Base-by-base conservation (phyloP, 352 stramenopile genomes). In the Globisporangium viniferum region DNA sequence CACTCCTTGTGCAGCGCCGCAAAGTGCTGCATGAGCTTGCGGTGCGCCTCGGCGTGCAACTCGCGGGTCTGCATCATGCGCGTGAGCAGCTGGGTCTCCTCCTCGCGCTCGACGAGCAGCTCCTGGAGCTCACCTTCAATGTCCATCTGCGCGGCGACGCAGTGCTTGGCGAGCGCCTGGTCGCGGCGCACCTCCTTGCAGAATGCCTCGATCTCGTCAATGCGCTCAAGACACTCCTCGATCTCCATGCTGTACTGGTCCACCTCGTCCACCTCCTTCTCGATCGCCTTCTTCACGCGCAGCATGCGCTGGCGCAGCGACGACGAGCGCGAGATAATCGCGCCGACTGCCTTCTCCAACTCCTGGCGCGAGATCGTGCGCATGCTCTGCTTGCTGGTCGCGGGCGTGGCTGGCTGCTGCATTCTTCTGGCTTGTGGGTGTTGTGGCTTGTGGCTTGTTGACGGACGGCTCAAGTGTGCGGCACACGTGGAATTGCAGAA, bases 1-100 rank as follows among this genome's bases (percentile, higher is more conserved):
- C 65, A 70, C 58, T 70, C 65, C 22, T 35, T 33, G 65, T 70
- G 57, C 46, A 70, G 65, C 58, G 59, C 65, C 10, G 65, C 65
- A 53, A 70, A 70, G 65, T 70, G 65, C 65, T 66, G 65, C 65
- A 70, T 59, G 56, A 70, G 65, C 65, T 70, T 70, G n/a, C 59
- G 59, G 48, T 70, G 65, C 35, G 65, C 65, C 49, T 70, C 65
- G 65, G 65, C 65, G 65, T 70, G 65, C 65, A 70, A 61, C 48
- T 70, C 65, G 24, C 65, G 65, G 22, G 65, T 70, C 58, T 70
- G 65, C 65, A 70, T 70, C 65, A 70, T 70, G 48, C 65, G 70
- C 20, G 80, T 39, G 51, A 70, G 65, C 58, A 70, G 24, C 58
- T 70, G 65, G 5, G 65, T 70, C 58, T 70, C 65, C 22, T 70